These are phyloP conservation scores for Stygiomarasmius scandens DNA, from an alignment of 1,284 basidiomycete genomes.

Conservation along the genomic window DNA sequence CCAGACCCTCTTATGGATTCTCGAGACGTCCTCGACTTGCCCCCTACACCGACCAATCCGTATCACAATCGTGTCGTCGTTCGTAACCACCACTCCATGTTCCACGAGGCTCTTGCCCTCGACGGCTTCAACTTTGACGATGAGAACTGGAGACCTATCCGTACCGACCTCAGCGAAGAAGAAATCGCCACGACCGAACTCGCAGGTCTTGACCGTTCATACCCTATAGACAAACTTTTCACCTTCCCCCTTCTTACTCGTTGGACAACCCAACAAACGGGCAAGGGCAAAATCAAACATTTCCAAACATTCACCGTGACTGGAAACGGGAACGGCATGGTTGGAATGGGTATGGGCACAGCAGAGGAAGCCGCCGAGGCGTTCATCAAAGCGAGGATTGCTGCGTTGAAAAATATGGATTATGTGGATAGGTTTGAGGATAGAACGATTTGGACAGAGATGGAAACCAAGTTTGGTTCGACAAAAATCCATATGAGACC, in stretches of 20 bases:
- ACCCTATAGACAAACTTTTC: constrained; percentile 43
- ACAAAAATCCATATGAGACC: constrained; percentile 85
- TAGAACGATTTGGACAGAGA: constrained; percentile 89
- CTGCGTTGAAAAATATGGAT: constrained; percentile 88
- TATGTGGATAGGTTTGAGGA: constrained; percentile 87
- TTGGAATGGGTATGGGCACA: constrained; percentile 91
- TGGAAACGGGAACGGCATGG: constrained; percentile 86
- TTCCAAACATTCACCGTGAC: constrained; percentile 75
- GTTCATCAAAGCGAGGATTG: constrained; percentile 64
- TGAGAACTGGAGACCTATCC: constrained; percentile 23
- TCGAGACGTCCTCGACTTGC: constrained; percentile 53
- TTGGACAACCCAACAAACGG: constrained; percentile 79
- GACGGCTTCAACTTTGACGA: constrained; percentile 31
- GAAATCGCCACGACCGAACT: constrained; percentile 27
- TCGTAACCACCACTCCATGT: constrained; percentile 62
- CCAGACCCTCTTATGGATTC: constrained; percentile 64
- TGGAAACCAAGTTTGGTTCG: constrained; percentile 85
- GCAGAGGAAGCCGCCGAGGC: constrained; percentile 63
- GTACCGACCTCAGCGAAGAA: constrained; percentile 35
- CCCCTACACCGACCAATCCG: constrained; percentile 49
- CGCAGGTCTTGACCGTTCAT: constrained; percentile 18
- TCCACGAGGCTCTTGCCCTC: constrained; percentile 37
- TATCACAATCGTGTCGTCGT: constrained; percentile 61
- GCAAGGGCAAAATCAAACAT: constrained; percentile 81
- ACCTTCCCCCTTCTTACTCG: constrained; percentile 61